Percentiles rank a stretch among this genome's conserved stretches.
These are phyloP conservation scores for Pinus tabuliformis DNA, from an alignment of 75 land plant genomes.

Conservation along the genomic window DNA sequence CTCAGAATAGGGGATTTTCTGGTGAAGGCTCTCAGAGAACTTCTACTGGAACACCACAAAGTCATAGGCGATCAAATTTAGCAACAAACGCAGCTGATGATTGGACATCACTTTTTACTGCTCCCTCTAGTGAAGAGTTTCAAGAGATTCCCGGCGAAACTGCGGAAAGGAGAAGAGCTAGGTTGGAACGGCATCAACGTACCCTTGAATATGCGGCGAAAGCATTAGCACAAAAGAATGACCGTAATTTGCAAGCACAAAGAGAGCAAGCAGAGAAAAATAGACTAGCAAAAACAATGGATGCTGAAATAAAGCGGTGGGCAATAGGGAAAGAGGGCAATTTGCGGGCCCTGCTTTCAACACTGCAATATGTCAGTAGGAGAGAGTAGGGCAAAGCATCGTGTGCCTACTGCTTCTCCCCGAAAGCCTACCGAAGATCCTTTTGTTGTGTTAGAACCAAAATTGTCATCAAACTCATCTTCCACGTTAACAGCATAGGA, in stretches of 20 bases:
- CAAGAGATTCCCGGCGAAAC: constrained; percentile 83
- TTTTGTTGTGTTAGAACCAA: constrained; percentile 54
- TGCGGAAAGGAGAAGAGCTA: constrained; percentile 71
- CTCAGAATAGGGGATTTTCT: constrained; percentile 28
- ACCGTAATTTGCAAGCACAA: constrained; percentile 78
- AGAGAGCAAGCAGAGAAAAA: constrained; percentile 93
- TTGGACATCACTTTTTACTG: constrained; percentile 54
- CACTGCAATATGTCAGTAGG: background rate
- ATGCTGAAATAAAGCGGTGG: no score
- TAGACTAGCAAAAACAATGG: background rate
- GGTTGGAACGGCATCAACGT: constrained; percentile 61
- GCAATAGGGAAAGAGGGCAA: no score
- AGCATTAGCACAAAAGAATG: constrained; percentile 92
- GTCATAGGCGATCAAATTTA: constrained; percentile 42
- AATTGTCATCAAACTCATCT: constrained; percentile 23
- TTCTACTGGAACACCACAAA: constrained; percentile 26
- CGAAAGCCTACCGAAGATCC: constrained; percentile 48
- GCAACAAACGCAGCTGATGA: constrained; percentile 72
- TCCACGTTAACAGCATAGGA: constrained; percentile 10
- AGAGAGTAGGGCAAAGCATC: background rate
- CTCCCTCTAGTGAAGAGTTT: constrained; percentile 65
- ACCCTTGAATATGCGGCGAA: constrained; percentile 68
- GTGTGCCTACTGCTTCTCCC: constrained; percentile 17
- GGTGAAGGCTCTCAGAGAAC: constrained; percentile 34
- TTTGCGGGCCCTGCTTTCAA: no score